Base-by-base conservation (phyloP, 139 green algal genomes). In the Pleodorina starrii region DNA sequence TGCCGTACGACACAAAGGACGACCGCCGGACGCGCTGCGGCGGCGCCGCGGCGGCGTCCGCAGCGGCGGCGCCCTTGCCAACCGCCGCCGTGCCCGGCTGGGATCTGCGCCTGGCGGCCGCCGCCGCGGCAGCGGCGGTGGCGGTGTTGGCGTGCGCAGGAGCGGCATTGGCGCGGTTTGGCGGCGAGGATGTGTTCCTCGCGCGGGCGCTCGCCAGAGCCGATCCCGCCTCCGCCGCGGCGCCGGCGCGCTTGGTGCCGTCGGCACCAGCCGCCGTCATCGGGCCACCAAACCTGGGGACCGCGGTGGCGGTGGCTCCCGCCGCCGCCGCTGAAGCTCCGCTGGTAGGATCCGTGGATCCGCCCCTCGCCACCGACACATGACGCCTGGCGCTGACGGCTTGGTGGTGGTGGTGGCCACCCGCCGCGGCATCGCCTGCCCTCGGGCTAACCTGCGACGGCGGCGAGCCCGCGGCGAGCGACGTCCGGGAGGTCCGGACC, bases 1-100 rank as follows among this genome's bases (percentile, higher is more conserved):
- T 63, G 48, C 48, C 35, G 76, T 69, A 69, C 32, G 48, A 44
- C 48, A 87, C 60, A 42, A 77, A 87, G 9, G 82, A 88, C 23
- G 48, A 40, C 6, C 82, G 82, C 2, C 82, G 82, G 10, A 40
- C 66, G 32, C 82, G 82, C 44, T 60, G 75, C 42, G 75, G 63
- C 36, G 44, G 42, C n/a, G 9, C 40, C 12, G 2, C 12, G 0
- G 82, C 32, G 0, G 44, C 66, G 23, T 5, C 82, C 14, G 35
- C 82, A n/a, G 44, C 63, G 35, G 44, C 63, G 27, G 29, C 43
- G 43, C 54, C 78, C 72, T 80, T 80, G 43, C 5, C 2, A 4
- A 14, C 16, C 19, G 77, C 29, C 21, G 43, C 17, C 57, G 29
- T 16, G 12, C 74, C 74, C 11, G 74, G 46, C 46, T 82, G 74